Conservation (phyloP, 2,329 filamentous ascomycete genomes). For the Pyricularia sp. region DNA sequence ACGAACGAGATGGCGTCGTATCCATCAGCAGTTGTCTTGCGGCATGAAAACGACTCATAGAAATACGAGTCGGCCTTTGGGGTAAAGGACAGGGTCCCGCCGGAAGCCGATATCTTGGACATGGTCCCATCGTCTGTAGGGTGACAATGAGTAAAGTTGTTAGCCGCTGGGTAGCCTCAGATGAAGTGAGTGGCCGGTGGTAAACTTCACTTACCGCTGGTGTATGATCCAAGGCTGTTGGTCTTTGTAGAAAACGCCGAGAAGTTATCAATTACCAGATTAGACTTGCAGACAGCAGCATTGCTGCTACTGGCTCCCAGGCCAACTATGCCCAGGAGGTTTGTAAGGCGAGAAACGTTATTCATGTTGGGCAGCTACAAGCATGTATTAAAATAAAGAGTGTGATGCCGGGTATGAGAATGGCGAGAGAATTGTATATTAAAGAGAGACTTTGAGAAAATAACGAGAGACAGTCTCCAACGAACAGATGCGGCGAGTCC, state of each 20-base stretch:
- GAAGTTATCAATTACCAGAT: constrained; percentile 20
- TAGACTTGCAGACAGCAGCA: constrained; percentile 15
- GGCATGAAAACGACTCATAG: constrained; percentile 42
- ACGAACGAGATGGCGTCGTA: constrained; percentile 38
- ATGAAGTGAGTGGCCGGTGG: background rate
- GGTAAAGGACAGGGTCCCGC: constrained; percentile 38
- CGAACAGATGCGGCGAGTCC: background rate
- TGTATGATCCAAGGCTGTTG: constrained; percentile 17
- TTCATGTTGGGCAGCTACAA: background rate
- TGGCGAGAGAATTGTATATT: background rate
- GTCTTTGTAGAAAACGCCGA: constrained; percentile 15
- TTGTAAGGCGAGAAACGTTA: background rate
- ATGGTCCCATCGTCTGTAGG: constrained; percentile 38
- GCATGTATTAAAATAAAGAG: background rate
- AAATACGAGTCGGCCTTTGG: constrained; percentile 39
- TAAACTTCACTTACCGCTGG: constrained; percentile 15
- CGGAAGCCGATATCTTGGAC: constrained; percentile 27
- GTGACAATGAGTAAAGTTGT: background rate
- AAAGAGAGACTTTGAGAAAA: background rate
- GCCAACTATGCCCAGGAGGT: background rate
- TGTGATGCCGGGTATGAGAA: background rate
- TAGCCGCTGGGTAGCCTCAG: background rate
- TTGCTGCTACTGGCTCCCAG: background rate
- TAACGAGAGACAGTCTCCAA: background rate
- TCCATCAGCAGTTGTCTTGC: constrained; percentile 30